These are phyloP conservation scores for Elsinoe ampelina DNA, from an alignment of 2,329 filamentous ascomycete genomes.

Conservation along the genomic window DNA sequence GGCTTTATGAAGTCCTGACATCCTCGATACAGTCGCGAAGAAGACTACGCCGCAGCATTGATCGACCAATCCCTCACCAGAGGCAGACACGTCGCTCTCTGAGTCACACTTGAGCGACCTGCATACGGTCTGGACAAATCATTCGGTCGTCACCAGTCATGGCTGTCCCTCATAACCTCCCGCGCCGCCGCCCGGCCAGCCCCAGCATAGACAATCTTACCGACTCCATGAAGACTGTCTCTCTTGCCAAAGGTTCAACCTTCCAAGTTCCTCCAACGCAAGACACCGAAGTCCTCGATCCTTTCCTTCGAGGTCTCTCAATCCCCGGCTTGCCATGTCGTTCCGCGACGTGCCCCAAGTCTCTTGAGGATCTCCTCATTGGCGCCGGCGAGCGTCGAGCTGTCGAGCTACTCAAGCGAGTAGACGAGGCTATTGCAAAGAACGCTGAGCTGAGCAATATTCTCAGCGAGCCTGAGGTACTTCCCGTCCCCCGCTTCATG, in stretches of 20 bases:
- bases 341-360: slow-evolving; percentile 40
- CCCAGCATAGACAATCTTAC: slow-evolving; percentile 27
- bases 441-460: slow-evolving; percentile 29
- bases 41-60: neutral
- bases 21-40: neutral
- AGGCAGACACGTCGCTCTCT: neutral
- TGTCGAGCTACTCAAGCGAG: slow-evolving; percentile 34
- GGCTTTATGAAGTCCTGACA: neutral
- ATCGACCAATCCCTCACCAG: neutral
- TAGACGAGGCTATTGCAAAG: slow-evolving; percentile 36
- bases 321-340: slow-evolving; percentile 36
- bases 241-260: slow-evolving; percentile 40
- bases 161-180: slow-evolving; percentile 24
- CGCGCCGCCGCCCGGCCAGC: slow-evolving; percentile 36
- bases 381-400: slow-evolving; percentile 38
- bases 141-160: slow-evolving; percentile 44
- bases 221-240: slow-evolving; percentile 33
- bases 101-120: slow-evolving; percentile 2
- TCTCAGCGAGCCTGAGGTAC: slow-evolving; percentile 40
- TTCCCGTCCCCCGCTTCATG: slow-evolving; percentile 39
- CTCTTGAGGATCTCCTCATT: slow-evolving; percentile 39
- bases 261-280: slow-evolving; percentile 39
- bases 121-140: slow-evolving; percentile 1
- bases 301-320: slow-evolving; percentile 24
- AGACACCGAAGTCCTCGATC: slow-evolving; percentile 30